These are phyloP conservation scores for Ailanthus altissimus DNA, from an alignment of 345 rosid genomes.

Conservation along the genomic window DNA sequence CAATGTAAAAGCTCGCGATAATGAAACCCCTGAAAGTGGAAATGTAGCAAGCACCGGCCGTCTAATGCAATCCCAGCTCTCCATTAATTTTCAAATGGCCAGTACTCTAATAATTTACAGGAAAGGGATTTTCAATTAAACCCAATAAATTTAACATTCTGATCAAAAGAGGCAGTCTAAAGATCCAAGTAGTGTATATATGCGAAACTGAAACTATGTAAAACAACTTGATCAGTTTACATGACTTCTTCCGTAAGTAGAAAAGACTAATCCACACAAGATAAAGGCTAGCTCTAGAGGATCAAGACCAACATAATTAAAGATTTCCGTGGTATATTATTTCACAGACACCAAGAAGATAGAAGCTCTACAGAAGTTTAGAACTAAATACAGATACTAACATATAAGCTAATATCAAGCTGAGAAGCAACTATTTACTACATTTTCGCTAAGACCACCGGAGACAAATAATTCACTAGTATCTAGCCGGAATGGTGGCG, in stretches of 20 bases:
- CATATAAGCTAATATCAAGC: constrained; percentile 23
- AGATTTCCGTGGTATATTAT: too few relatives aligned
- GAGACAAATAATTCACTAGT: constrained; percentile 1
- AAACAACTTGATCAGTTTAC: neutral
- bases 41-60: too few relatives aligned
- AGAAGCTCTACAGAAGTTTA: neutral
- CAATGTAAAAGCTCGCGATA: too few relatives aligned
- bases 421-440: constrained; percentile 35
- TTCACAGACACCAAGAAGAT: neutral
- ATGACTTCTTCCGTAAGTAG: too few relatives aligned
- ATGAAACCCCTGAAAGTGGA: too few relatives aligned
- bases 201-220: neutral
- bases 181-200: neutral
- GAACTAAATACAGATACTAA: neutral
- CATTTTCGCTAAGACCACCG: constrained; percentile 26
- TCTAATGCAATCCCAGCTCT: too few relatives aligned
- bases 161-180: neutral
- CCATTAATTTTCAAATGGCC: too few relatives aligned
- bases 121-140: too few relatives aligned
- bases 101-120: too few relatives aligned
- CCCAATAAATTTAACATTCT: neutral
- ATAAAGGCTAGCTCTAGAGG: too few relatives aligned
- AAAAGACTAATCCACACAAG: too few relatives aligned
- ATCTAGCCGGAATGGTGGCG: constrained; percentile 17
- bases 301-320: too few relatives aligned